phyloP scores from a whole-genome alignment of 2,329 filamentous ascomycete species.

The Whalleya microplaca region DNA sequence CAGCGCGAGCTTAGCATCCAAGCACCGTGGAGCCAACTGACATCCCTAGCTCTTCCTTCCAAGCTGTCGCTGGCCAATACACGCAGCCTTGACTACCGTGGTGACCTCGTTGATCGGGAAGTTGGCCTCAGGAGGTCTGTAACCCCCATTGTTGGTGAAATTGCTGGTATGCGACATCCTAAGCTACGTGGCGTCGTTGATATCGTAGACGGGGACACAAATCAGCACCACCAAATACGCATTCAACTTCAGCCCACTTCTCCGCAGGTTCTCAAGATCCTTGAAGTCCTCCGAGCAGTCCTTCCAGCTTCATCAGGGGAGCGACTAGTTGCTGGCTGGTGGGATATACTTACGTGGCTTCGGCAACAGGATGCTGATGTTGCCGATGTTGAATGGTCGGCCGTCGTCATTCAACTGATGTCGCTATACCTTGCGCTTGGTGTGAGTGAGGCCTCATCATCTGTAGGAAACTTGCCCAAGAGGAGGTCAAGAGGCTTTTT shows the following conservation, averaged over 20 bases:
- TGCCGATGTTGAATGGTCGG: slow-evolving; percentile 69
- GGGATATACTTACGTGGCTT: slow-evolving; percentile 74
- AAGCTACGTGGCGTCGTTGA: slow-evolving; percentile 66
- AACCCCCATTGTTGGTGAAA: slow-evolving; percentile 50
- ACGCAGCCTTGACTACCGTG: slow-evolving; percentile 60
- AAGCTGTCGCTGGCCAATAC: slow-evolving; percentile 61
- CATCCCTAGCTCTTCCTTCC: slow-evolving; percentile 66
- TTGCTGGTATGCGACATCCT: slow-evolving; percentile 60
- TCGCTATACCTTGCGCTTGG: slow-evolving; percentile 65
- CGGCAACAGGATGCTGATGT: slow-evolving; percentile 49
- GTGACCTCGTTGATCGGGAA: slow-evolving; percentile 57
- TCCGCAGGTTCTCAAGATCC: slow-evolving; percentile 61
- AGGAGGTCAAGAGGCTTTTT: slow-evolving; percentile 32
- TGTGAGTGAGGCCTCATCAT: slow-evolving; percentile 32
- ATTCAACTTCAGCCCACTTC: slow-evolving; percentile 69
- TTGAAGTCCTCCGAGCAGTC: slow-evolving; percentile 67
- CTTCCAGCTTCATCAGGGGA: slow-evolving; percentile 61
- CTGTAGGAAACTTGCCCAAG: slow-evolving; percentile 23
- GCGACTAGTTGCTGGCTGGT: slow-evolving; percentile 71
- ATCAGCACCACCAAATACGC: slow-evolving; percentile 65
- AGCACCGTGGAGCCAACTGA: slow-evolving; percentile 73
- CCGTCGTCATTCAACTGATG: slow-evolving; percentile 66
- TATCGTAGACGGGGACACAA: slow-evolving; percentile 63
- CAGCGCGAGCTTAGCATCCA: slow-evolving; percentile 71
- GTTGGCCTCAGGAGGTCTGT: slow-evolving; percentile 50